A percentile compares a stretch with the other conserved stretches of the same genome.
Evolutionary conservation across 345 rosid species (phyloP).

Genomic region (Chamaenerion angustifolium): DNA sequence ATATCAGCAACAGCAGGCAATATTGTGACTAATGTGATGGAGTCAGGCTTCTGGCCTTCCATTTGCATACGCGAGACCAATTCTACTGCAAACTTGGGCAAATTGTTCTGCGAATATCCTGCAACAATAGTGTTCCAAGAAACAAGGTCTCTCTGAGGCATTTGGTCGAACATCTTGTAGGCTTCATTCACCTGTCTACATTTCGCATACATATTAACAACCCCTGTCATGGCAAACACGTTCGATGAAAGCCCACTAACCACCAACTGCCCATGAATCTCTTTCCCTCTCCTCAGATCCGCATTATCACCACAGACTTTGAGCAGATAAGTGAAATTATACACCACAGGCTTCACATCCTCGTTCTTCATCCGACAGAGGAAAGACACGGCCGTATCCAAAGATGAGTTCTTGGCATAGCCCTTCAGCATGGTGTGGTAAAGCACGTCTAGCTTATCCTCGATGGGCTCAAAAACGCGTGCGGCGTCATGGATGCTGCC

Average conservation of each 20-base stretch:
- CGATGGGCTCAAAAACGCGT: slow-evolving; percentile 54
- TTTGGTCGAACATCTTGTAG: slow-evolving; percentile 66
- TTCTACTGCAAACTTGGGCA: slow-evolving; percentile 38
- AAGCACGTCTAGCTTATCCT: slow-evolving; percentile 43
- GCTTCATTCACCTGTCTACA: slow-evolving; percentile 52
- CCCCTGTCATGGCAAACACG: slow-evolving; percentile 61
- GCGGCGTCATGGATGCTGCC: slow-evolving; percentile 52
- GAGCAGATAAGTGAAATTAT: slow-evolving; percentile 61
- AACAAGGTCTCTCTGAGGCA: slow-evolving; percentile 72
- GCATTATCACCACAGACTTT: slow-evolving; percentile 50
- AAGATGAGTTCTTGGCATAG: slow-evolving; percentile 34
- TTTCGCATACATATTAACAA: slow-evolving; percentile 53
- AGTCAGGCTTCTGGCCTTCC: slow-evolving; percentile 53
- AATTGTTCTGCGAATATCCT: slow-evolving; percentile 65
- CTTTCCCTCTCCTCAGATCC: slow-evolving; percentile 41
- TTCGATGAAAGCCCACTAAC: slow-evolving; percentile 43
- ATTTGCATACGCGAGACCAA: slow-evolving; percentile 45
- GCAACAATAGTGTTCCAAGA: slow-evolving; percentile 77
- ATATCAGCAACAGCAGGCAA: slow-evolving; percentile 53
- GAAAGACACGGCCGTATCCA: slow-evolving; percentile 32
- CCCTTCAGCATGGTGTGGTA: slow-evolving; percentile 84
- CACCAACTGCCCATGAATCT: slow-evolving; percentile 65
- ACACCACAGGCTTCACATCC: slow-evolving; percentile 42
- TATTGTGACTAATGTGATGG: slow-evolving; percentile 52
- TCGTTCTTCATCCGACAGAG: slow-evolving; percentile 53